Evolutionary conservation across 1,139 yeast genomes (phyloP), one percentile per base, ranked within the genome.

Genomic region (Yarrowia galli): DNA sequence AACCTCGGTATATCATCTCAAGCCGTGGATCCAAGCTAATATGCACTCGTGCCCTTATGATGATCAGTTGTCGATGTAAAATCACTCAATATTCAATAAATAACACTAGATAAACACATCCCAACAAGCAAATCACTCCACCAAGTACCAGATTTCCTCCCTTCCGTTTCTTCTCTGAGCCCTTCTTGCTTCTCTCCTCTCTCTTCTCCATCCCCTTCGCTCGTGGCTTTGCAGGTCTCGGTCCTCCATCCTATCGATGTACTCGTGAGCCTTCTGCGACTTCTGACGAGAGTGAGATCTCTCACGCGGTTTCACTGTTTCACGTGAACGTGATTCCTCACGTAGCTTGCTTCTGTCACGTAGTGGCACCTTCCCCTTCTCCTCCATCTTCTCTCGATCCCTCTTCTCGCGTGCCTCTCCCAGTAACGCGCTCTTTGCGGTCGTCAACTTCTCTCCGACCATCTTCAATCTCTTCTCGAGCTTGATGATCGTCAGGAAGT

Each of bases 401-500:
- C 46, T 9, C 32, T 15, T 15, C 1, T 9, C 49, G 4, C 35
- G 28, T 12, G 25, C 5, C 35, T 12, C 40, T n/a, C 8, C 9
- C 45, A 36, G 36, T 13, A 46, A 1, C 35, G 6, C 40, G 13
- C 8, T 15, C 60, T 53, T 53, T 0, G 60, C 45, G 8, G 6
- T 13, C 1, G 43, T 13, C 35, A 53, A 16, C 22, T 53, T 53
- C 35, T 38, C 25, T 4, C 45, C 45, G 3, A 53, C 60, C 20
- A 16, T 32, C 20, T 23, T 53, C 22, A 53, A 10, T 35, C 60
- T 36, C n/a, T 36, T 53, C 32, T 53, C 60, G 8, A 53, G 38
- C 35, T 38, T 36, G 43, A 53, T 53, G n/a, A 53, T 53, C 16
- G 60, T 10, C 45, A 53, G 60, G n/a, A 53, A 53, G 32, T 36